These are phyloP conservation scores for Liriodendron chinense DNA, from an alignment of 164 flowering plant species.

Conservation along the genomic window DNA sequence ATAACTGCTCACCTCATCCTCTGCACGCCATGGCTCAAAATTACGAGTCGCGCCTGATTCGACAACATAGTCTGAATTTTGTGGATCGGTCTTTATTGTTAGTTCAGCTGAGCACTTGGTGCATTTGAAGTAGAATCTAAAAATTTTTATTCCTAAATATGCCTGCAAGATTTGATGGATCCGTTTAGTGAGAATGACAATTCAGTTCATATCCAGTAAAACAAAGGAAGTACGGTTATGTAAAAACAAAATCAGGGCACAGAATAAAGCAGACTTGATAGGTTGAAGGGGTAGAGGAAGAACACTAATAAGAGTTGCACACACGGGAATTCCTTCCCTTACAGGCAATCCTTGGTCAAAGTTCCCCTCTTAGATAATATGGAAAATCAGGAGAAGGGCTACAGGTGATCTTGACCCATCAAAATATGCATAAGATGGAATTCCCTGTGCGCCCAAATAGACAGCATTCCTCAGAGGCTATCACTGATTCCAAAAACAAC, in stretches of 20 bases:
- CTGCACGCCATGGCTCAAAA: conserved; percentile 96
- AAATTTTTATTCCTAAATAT: conserved; percentile 81
- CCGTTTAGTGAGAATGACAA: background rate
- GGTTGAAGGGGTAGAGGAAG: background rate
- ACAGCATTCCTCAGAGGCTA: background rate
- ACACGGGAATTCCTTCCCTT: background rate
- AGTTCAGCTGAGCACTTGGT: conserved; percentile 91
- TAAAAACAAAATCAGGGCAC: background rate
- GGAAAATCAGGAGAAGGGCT: background rate
- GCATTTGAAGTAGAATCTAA: conserved; percentile 91
- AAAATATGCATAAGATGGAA: background rate
- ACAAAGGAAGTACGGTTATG: background rate
- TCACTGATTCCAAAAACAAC: background rate
- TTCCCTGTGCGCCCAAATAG: background rate
- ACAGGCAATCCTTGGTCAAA: background rate
- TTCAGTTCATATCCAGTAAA: background rate
- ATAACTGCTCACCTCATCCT: conserved; percentile 63
- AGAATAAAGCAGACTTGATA: background rate
- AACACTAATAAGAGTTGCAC: background rate
- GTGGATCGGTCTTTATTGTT: conserved; percentile 87
- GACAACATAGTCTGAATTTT: conserved; percentile 85
- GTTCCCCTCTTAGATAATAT: background rate
- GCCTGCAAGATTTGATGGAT: conserved; percentile 43
- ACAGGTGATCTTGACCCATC: background rate
- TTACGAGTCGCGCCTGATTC: conserved; percentile 90